Conservation (phyloP, 768 basidiomycete species). For the Obba rivulosa region DNA sequence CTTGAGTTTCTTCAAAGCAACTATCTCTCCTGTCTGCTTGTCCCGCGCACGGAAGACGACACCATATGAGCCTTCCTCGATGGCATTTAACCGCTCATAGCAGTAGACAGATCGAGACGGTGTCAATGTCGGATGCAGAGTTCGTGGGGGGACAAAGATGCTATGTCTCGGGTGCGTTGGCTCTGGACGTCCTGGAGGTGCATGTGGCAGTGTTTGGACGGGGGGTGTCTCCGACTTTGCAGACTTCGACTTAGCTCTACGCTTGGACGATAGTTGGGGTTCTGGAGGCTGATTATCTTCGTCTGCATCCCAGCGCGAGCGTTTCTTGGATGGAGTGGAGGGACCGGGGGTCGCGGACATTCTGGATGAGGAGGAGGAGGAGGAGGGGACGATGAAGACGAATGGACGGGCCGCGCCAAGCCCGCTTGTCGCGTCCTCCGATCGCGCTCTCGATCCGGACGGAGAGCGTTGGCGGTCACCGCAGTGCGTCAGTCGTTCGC, state of each 20-base stretch:
- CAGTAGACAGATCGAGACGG: constrained; percentile 92
- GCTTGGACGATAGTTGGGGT: constrained; percentile 44
- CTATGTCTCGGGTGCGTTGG: constrained; percentile 40
- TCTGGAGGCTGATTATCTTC: constrained; percentile 33
- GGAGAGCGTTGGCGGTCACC: too few species aligned
- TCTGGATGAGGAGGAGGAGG: neutral
- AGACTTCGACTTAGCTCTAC: constrained; percentile 44
- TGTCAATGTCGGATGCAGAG: constrained; percentile 68
- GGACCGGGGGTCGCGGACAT: constrained; percentile 25
- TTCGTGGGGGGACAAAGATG: constrained; percentile 69
- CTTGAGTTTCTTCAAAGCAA: constrained; percentile 96
- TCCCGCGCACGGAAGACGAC: constrained; percentile 96
- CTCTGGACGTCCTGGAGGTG: constrained; percentile 17
- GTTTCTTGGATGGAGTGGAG: constrained; percentile 60
- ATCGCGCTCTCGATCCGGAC: too few species aligned
- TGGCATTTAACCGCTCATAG: constrained; percentile 94
- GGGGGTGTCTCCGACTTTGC: constrained; percentile 19
- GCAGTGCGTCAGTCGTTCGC: too few species aligned
- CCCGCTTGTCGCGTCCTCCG: too few species aligned
- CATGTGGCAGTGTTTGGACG: constrained; percentile 15
- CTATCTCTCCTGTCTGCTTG: constrained; percentile 91
- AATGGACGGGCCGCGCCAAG: too few species aligned
- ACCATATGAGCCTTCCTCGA: constrained; percentile 98
- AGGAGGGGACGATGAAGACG: neutral
- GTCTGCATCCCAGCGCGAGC: constrained; percentile 68